Percentiles rank a stretch among this genome's conserved stretches.
phyloP scores from a whole-genome alignment of 768 basidiomycete genomes.

The Psilocybe cubensis region DNA sequence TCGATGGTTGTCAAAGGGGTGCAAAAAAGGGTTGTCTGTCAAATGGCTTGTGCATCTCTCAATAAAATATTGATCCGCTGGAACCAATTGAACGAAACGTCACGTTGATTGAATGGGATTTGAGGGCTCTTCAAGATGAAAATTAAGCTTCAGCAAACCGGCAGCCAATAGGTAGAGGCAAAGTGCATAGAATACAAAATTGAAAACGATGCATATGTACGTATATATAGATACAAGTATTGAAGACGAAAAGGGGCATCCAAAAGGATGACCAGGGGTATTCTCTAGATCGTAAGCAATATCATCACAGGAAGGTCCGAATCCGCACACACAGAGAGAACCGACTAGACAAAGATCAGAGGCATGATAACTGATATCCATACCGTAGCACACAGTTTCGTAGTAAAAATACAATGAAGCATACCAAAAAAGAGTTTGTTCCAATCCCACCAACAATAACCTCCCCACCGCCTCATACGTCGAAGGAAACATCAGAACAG shows the following conservation, averaged over 20 bases:
- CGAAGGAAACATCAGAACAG: background rate
- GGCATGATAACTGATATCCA: background rate
- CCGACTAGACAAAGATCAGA: background rate
- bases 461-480: background rate
- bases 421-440: background rate
- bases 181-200: background rate
- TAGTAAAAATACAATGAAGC: conserved; percentile 8
- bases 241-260: background rate
- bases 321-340: background rate
- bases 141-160: too few relatives aligned
- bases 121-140: too few relatives aligned
- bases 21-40: background rate
- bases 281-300: background rate
- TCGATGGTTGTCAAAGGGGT: background rate
- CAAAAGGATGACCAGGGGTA: background rate
- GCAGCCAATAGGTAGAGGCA: too few relatives aligned
- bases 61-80: background rate
- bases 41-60: background rate
- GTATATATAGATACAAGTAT: background rate
- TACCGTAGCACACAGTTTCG: background rate
- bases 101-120: background rate
- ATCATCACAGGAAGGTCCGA: background rate
- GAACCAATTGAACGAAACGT: background rate
- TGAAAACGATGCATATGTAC: background rate
- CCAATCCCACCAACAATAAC: background rate